Evolutionary conservation across 2,329 filamentous ascomycete genomes (phyloP).

Genomic region (Colletotrichum chlorophyti): DNA sequence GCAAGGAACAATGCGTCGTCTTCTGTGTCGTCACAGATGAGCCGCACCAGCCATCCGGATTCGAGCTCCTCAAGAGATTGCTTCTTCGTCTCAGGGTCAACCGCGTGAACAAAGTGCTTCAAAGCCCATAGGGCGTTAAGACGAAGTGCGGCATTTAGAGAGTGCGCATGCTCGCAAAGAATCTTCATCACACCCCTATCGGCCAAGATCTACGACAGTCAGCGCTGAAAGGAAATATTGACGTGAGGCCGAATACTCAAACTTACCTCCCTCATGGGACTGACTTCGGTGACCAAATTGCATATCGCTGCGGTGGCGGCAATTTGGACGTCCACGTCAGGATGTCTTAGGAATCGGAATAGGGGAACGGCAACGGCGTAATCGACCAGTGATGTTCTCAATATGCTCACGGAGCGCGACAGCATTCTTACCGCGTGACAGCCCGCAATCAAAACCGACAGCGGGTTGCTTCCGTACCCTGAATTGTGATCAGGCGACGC

Average conservation of each 20-base stretch:
- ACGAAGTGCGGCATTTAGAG: conserved; percentile 77
- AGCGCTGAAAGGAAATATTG: background rate
- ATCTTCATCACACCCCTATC: conserved; percentile 77
- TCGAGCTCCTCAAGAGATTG: conserved; percentile 79
- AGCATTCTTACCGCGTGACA: conserved; percentile 83
- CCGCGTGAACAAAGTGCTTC: conserved; percentile 84
- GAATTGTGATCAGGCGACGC: conserved; percentile 38
- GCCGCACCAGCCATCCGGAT: conserved; percentile 79
- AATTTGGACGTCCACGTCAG: conserved; percentile 80
- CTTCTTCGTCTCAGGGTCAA: conserved; percentile 75
- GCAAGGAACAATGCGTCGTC: conserved; percentile 55
- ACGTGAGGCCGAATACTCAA: background rate
- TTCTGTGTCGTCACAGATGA: conserved; percentile 72
- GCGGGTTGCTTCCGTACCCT: conserved; percentile 76
- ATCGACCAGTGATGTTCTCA: conserved; percentile 88
- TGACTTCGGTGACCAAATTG: conserved; percentile 88
- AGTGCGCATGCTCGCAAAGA: conserved; percentile 85
- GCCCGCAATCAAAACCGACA: conserved; percentile 80
- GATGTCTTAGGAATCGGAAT: conserved; percentile 76
- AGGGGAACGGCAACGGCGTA: conserved; percentile 81
- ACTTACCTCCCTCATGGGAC: conserved; percentile 86
- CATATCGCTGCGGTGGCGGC: conserved; percentile 84
- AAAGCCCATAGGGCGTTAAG: conserved; percentile 92
- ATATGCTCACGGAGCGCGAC: conserved; percentile 81
- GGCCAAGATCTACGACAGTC: conserved; percentile 66